Base-by-base conservation (phyloP, 179 eudicot species). In the Carnegiea gigantea region DNA sequence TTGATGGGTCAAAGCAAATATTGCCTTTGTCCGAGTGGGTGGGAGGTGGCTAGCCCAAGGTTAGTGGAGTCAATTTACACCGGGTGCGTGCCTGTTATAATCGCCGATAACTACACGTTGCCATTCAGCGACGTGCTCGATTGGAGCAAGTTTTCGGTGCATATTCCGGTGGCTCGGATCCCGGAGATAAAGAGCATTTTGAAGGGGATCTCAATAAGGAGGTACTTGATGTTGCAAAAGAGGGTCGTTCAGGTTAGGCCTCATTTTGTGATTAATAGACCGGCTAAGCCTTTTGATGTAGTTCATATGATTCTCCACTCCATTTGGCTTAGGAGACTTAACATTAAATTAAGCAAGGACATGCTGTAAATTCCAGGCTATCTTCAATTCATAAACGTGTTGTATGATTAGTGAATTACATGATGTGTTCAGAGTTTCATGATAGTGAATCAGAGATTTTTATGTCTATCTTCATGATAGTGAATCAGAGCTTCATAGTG, bases 31-130 rank as follows among this genome's bases (percentile, higher is more conserved):
- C 94, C 94, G 9, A 89, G 92, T 59, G 94, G 94, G 5, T 91
- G 88, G 81, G 94, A 91, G 75, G 94, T 91, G 13, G 94, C 92
- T 7, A 91, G 94, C 75, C 90, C 94, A 23, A 80, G 92, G 76
- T 17, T 91, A 9, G 85, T 91, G 0, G 91, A 88, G 85, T 86
- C 91, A 0, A 88, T 91, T 4, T 83, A 87, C 81, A 78, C 91
- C 1, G 92, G 87, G 17, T 91, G 94, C 36, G 88, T 90, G 1
- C 92, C 94, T 0, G 92, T 91, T 1, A 79, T 91, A 21, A 80
- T 91, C 0, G 85, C 91, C 1, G 88, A 85, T 9, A 78, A 85
- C 38, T 90, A 91, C 49, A 86, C 86, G 5, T 70, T 87, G 54
- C 94, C 93, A 5, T 87, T 91, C n/a, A 86, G 89, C 53, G 94